phyloP scores from a whole-genome alignment of 345 rosid genomes.

The Eucalyptus melliodora region DNA sequence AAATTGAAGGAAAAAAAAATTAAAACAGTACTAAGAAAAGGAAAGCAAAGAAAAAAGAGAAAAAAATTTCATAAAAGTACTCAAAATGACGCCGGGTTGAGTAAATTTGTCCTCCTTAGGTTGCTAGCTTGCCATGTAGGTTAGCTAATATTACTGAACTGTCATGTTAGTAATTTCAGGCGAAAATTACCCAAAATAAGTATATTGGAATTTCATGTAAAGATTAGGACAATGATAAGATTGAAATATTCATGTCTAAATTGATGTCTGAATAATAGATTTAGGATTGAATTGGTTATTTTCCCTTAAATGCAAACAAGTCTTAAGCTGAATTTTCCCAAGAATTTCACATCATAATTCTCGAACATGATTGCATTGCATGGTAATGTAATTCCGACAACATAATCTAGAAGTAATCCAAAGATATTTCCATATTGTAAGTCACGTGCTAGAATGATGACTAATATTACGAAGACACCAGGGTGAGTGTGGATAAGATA shows the following conservation, averaged over 20 bases:
- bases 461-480: not conserved
- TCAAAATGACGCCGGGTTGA: not conserved
- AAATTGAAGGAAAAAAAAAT: not conserved
- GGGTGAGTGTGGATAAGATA: not conserved
- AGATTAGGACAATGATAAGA: not conserved
- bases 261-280: rapidly evolving
- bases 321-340: not conserved
- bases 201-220: not conserved
- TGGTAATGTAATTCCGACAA: not conserved
- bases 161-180: not conserved
- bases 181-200: rapidly evolving
- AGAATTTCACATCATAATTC: not conserved
- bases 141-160: not conserved
- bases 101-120: not conserved
- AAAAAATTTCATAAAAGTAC: not conserved
- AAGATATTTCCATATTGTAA: not conserved
- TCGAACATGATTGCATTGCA: not conserved
- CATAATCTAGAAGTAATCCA: not conserved
- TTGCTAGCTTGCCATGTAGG: not conserved
- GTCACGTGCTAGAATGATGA: not conserved
- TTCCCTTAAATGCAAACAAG: not conserved
- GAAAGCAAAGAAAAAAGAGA: not conserved
- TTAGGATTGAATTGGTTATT: not conserved
- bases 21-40: not conserved
- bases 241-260: not conserved